phyloP scores from a whole-genome alignment of 1,139 yeast genomes.

The Magnusiomyces ingens region DNA sequence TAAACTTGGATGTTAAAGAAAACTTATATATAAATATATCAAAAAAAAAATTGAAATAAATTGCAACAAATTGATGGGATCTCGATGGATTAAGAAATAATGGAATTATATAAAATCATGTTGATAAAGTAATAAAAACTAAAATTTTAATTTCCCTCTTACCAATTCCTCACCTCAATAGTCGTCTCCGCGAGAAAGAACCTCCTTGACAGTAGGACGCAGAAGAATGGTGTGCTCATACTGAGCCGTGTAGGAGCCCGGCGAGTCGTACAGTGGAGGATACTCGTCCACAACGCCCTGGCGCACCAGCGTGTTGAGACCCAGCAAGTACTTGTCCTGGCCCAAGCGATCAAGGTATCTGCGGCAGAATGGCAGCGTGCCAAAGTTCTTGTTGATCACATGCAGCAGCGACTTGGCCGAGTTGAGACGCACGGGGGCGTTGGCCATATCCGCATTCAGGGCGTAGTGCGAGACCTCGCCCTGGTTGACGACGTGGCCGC shows the following conservation, averaged over 20 bases:
- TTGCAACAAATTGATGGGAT: neutral
- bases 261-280: constrained; percentile 87
- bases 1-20: neutral
- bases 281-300: constrained; percentile 86
- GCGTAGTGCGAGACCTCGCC: constrained; percentile 97
- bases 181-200: constrained; percentile 92
- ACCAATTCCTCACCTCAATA: no score
- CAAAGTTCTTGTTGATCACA: constrained; percentile 72
- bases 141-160: no score
- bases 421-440: constrained; percentile 51
- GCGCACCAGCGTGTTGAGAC: constrained; percentile 80
- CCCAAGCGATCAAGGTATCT: constrained; percentile 88
- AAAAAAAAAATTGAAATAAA: neutral
- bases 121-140: no score
- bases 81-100: neutral
- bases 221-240: constrained; percentile 88
- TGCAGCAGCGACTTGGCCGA: constrained; percentile 61
- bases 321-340: constrained; percentile 83
- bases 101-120: no score
- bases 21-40: neutral
- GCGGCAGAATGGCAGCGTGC: constrained; percentile 95
- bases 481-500: constrained; percentile 75
- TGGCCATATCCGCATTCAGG: constrained; percentile 44
- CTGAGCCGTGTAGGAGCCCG: constrained; percentile 92
- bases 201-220: constrained; percentile 90